Base-by-base conservation (phyloP, 352 stramenopile genomes). In the Labyrinthula sp. region DNA sequence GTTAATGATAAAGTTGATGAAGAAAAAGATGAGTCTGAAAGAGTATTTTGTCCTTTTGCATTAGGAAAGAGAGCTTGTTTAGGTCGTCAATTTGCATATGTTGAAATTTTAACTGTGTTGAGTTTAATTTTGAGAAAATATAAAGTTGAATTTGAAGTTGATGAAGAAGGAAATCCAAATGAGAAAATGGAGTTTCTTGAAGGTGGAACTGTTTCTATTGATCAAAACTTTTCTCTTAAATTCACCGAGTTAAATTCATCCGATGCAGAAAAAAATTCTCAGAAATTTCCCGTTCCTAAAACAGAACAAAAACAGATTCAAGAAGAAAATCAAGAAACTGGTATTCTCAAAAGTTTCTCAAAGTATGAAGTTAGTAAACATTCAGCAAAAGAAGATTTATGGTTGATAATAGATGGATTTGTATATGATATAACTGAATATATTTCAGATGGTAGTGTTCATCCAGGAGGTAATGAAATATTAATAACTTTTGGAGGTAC, bases 21-120 rank as follows among this genome's bases (percentile, higher is more conserved):
- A 33, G 28, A 33, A 12, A 33, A 15, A 15, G 28, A 33, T 33
- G 12, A 12, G 12, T 12, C 12, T 15, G 12, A 33, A 15, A 12
- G 28, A 33, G 12, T 33, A 15, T 33, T n/a, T 33, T 33, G 28
- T 33, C 28, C 28, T n/a, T 33, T 33, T 33, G 28, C 28, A 12
- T n/a, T 33, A 12, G 28, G 28, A 12, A 33, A 33, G 28, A 12
- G 28, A 12, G 28, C 28, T n/a, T 33, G 28, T 15, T 33, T 33
- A 15, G 28, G 28, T 15, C 28, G 28, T 33, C 28, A 33, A 33
- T 33, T 33, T 15, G 28, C 28, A 33, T 33, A 33, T 15, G 12
- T 33, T 15, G 28, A 33, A 15, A 33, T 33, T 12, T 15, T 33
- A 12, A 33, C 28, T 15, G 28, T 33, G 28, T 12, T 33, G 12